Evolutionary conservation across 2,329 filamentous ascomycete species (phyloP), one percentile per base, ranked within the genome.

Genomic region (Neonectria sp.): DNA sequence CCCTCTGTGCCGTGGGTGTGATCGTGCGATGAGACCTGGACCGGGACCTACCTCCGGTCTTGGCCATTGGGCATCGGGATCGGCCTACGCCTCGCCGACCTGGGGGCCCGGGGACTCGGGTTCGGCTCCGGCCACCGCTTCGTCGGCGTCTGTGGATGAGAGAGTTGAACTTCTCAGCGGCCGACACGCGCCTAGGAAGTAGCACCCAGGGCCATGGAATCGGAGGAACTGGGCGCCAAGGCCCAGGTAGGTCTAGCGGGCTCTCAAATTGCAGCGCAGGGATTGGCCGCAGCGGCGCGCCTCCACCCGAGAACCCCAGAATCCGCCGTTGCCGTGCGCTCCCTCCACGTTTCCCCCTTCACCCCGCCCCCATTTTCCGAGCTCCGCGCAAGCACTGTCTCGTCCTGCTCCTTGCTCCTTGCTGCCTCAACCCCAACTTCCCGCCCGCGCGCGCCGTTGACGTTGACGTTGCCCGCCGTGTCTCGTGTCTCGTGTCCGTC

Each of bases 361-460:
- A 59, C 67, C 64, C 67, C 67, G 67, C 67, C 67, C 67, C 67
- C 67, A 69, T 69, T 67, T 69, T 61, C 67, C 66, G 66, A 68
- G 31, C 27, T 40, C 48, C 27, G 61, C 40, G 55, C 48, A 29
- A 31, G 46, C 58, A 59, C 35, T 29, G 58, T 52, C 35, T 55
- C 21, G 55, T 29, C 37, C 53, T 55, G 55, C n/a, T 53, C 45
- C 27, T 49, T 12, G 27, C 33, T 43, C 59, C 45, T 40, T 15
- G 35, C 35, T 40, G 35, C 35, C 35, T 40, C 35, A 40, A 53
- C 51, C 56, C 65, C 60, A 31, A 52, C 37, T 51, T 60, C 35
- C 65, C 55, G 58, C 37, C 6, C 27, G 49, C 17, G 7, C 29
- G 58, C 49, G 31, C 43, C 43, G 31, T 43, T 49, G 63, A 57